A percentile compares a stretch with the other conserved stretches of the same genome.
Conservation (phyloP, 257 asterid genomes). For the Penstemon davidsonii region DNA sequence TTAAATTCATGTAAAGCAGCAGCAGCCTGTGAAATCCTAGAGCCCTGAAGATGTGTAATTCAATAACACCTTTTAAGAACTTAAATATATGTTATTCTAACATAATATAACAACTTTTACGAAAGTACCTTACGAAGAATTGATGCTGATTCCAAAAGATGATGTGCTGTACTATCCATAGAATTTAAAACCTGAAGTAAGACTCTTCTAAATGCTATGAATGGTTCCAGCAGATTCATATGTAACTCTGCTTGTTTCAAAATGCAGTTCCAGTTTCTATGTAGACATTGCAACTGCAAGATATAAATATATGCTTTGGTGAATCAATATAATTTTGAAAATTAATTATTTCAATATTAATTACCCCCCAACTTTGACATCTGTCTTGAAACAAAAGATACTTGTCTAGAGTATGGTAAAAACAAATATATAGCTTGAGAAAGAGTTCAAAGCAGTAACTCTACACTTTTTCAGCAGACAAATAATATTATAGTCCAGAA, state of each 20-base stretch:
- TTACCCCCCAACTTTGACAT: slow-evolving; percentile 10
- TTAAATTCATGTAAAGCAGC: slow-evolving; percentile 89
- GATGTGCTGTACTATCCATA: slow-evolving; percentile 56
- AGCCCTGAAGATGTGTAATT: slow-evolving; percentile 55
- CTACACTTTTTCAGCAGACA: slow-evolving; percentile 10
- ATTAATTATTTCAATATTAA: not conserved
- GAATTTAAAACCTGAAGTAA: slow-evolving; percentile 72
- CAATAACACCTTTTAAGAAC: slow-evolving; percentile 25
- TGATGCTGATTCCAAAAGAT: slow-evolving; percentile 86
- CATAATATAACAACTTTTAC: slow-evolving; percentile 21
- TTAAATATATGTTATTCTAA: slow-evolving; percentile 19
- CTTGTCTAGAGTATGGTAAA: slow-evolving; percentile 4
- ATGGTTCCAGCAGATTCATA: slow-evolving; percentile 92
- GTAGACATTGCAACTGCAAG: slow-evolving; percentile 65
- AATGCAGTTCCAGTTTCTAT: slow-evolving; percentile 66
- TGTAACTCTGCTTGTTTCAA: slow-evolving; percentile 80
- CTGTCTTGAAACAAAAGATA: slow-evolving; percentile 17
- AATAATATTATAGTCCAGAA: slow-evolving; percentile 17
- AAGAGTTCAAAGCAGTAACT: slow-evolving; percentile 15
- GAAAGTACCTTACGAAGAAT: slow-evolving; percentile 84
- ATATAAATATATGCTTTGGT: slow-evolving; percentile 32
- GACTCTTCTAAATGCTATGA: slow-evolving; percentile 87
- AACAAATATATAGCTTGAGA: slow-evolving; percentile 18
- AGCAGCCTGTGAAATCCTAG: slow-evolving; percentile 89
- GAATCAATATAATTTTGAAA: slow-evolving; percentile 17